Conservation (phyloP, 2,329 filamentous ascomycete species). For the Ceratocystis albifundus region DNA sequence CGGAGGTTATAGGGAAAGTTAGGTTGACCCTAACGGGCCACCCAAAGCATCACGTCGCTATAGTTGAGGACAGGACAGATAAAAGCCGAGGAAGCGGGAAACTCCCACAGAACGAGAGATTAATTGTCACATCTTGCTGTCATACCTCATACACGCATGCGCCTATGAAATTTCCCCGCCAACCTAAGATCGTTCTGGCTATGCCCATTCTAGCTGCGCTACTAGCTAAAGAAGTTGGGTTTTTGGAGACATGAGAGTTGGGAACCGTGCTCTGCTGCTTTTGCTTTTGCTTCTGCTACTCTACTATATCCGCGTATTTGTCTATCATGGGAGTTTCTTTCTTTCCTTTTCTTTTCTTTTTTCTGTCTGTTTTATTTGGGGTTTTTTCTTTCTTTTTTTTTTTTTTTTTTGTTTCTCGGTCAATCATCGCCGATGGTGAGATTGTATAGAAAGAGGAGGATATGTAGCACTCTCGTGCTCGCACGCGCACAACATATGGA, state of each 20-base stretch:
- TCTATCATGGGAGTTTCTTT: background rate
- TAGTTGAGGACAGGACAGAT: background rate
- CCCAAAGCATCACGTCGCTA: background rate
- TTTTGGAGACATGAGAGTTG: background rate
- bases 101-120: background rate
- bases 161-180: background rate
- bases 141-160: background rate
- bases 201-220: constrained; percentile 1
- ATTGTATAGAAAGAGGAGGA: constrained; percentile 18
- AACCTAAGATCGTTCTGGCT: background rate
- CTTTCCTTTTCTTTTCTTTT: constrained; percentile 17
- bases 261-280: background rate
- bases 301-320: background rate
- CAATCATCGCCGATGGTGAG: background rate
- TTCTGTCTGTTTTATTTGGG: constrained; percentile 10
- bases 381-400: constrained; percentile 9
- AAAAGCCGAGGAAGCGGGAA: background rate
- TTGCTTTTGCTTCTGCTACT: background rate
- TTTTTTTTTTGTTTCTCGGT: constrained; percentile 13
- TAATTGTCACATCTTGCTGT: background rate
- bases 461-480: background rate
- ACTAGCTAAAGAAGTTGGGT: background rate
- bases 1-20: background rate
- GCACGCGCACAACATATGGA: background rate
- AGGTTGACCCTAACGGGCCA: background rate